phyloP scores from a whole-genome alignment of 768 basidiomycete genomes.

The Suillus spraguei region DNA sequence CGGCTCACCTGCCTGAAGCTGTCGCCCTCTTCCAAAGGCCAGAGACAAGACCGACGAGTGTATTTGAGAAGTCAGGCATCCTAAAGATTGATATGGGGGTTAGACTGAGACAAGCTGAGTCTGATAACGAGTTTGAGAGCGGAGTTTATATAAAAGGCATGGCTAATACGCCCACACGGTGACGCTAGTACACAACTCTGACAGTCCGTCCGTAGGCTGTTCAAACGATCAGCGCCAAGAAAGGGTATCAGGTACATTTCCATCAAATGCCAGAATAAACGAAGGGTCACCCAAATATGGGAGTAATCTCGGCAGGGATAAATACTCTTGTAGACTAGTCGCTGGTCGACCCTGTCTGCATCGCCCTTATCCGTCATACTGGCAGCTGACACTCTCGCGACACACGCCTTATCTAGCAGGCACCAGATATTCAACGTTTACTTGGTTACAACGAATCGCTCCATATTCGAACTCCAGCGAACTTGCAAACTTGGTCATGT shows the following conservation, averaged over 20 bases:
- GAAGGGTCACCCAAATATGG: neutral
- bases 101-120: neutral
- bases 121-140: neutral
- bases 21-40: neutral
- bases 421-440: too few relatives aligned
- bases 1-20: neutral
- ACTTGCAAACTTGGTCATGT: too few relatives aligned
- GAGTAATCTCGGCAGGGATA: neutral
- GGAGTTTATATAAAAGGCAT: neutral
- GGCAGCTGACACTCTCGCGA: neutral
- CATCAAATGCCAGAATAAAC: neutral
- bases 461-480: neutral
- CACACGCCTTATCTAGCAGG: too few relatives aligned
- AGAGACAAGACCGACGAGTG: neutral
- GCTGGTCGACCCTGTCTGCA: too few relatives aligned
- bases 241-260: neutral
- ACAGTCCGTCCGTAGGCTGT: too few relatives aligned
- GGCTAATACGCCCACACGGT: too few relatives aligned
- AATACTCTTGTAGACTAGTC: too few relatives aligned
- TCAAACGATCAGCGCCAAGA: too few relatives aligned
- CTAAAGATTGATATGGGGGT: neutral
- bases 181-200: too few relatives aligned
- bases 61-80: neutral
- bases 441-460: neutral
- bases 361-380: too few relatives aligned